Conservation (phyloP, 192 early-diverging fungal genomes). For the Coemansia sp. region DNA sequence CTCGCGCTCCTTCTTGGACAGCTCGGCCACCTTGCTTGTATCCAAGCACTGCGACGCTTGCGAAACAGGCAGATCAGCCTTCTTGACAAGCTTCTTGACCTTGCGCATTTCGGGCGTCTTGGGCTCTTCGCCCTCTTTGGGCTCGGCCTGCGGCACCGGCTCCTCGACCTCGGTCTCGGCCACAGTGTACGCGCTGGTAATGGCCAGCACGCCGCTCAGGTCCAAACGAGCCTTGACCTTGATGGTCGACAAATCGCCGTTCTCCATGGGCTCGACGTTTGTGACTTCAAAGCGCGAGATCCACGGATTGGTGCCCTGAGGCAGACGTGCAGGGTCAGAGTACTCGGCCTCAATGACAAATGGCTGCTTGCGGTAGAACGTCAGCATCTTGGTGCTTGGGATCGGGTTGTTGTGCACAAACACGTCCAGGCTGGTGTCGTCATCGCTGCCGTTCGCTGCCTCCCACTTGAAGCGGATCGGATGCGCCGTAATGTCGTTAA, state of each 20-base stretch:
- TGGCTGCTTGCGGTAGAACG: conserved; percentile 83
- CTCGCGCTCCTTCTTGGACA: conserved; percentile 77
- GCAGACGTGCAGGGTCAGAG: conserved; percentile 65
- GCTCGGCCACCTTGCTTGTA: conserved; percentile 58
- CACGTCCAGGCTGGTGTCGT: conserved; percentile 71
- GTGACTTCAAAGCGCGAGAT: conserved; percentile 86
- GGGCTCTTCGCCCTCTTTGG: conserved; percentile 62
- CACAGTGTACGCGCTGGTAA: conserved; percentile 84
- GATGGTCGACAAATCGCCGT: conserved; percentile 72
- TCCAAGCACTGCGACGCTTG: conserved; percentile 64
- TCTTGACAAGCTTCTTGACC: conserved; percentile 89
- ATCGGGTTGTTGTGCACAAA: conserved; percentile 84
- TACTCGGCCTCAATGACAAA: conserved; percentile 85
- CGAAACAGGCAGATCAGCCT: conserved; percentile 76
- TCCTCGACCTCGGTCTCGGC: conserved; percentile 87
- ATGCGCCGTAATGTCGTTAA: conserved; percentile 87
- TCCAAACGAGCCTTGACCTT: conserved; percentile 92
- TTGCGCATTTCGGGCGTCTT: conserved; percentile 65
- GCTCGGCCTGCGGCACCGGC: conserved; percentile 59
- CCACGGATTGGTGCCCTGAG: conserved; percentile 72
- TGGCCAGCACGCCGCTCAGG: conserved; percentile 73
- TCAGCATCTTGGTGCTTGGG: conserved; percentile 88
- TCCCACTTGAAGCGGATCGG: conserved; percentile 92
- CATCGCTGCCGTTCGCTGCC: conserved; percentile 55
- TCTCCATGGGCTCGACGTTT: conserved; percentile 67